Percentiles rank a stretch among this genome's conserved stretches.
These are phyloP conservation scores for Vigna unguiculata DNA, from an alignment of 306 rosid genomes.

Conservation along the genomic window DNA sequence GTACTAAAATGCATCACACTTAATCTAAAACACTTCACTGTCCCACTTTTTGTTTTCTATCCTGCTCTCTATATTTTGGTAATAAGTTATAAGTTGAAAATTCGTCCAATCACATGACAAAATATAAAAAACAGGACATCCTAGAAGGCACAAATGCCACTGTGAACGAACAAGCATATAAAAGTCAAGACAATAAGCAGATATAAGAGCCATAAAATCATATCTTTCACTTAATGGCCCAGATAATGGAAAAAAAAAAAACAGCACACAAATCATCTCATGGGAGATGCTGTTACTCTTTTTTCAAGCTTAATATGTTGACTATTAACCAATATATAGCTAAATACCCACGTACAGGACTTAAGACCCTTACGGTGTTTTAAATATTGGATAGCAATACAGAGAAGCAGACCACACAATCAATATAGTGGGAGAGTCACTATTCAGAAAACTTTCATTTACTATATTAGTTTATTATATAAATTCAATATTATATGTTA, in stretches of 20 bases:
- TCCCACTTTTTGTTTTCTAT: neutral
- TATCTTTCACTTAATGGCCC: neutral
- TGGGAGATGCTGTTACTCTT: neutral
- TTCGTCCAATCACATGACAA: slow-evolving; percentile 17
- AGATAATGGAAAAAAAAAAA: neutral
- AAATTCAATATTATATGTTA: too few species aligned
- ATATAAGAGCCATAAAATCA: neutral
- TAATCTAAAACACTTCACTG: neutral
- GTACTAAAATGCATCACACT: neutral
- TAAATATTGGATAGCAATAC: neutral
- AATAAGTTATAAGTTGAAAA: neutral
- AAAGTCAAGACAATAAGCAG: neutral
- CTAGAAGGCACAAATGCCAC: neutral
- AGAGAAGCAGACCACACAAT: neutral
- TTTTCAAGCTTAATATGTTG: neutral
- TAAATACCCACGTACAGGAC: neutral
- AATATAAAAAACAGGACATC: neutral
- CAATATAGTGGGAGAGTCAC: neutral
- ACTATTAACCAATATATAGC: neutral
- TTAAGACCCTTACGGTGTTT: neutral
- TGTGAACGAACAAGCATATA: neutral
- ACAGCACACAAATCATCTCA: neutral
- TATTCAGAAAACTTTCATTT: neutral
- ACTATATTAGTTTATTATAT: too few species aligned
- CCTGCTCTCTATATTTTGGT: neutral